Evolutionary conservation across 2,329 filamentous ascomycete genomes (phyloP).

Genomic region (Coleophoma cylindrospora): DNA sequence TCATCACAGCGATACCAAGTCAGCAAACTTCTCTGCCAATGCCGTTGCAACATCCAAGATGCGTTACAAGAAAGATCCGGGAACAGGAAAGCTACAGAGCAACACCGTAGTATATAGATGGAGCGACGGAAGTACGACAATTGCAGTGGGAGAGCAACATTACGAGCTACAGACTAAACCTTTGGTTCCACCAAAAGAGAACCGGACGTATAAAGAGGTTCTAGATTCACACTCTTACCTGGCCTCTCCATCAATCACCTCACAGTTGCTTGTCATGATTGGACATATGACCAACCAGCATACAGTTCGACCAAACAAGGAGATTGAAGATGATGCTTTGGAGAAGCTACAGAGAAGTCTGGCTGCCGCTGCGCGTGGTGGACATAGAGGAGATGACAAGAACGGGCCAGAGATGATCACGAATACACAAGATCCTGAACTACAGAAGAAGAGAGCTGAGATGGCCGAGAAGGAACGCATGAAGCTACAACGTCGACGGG

Average conservation of each 20-base stretch:
- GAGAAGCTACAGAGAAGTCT: conserved; percentile 63
- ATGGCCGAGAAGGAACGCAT: conserved; percentile 68
- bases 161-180: conserved; percentile 69
- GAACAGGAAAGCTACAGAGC: conserved; percentile 62
- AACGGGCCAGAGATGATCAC: conserved; percentile 62
- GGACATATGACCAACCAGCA: conserved; percentile 73
- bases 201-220: conserved; percentile 57
- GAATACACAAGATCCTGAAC: conserved; percentile 68
- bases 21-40: conserved; percentile 47
- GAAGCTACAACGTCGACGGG: conserved; percentile 59
- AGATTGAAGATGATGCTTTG: conserved; percentile 66
- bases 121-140: conserved; percentile 74
- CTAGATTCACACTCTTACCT: conserved; percentile 75
- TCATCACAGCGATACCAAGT: conserved; percentile 41
- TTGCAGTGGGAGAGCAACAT: conserved; percentile 71
- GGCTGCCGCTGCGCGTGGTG: conserved; percentile 55
- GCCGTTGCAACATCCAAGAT: conserved; percentile 59
- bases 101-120: conserved; percentile 72
- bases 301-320: conserved; percentile 61
- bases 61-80: conserved; percentile 63
- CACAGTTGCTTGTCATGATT: conserved; percentile 65
- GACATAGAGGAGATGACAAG: conserved; percentile 45
- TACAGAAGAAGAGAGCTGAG: conserved; percentile 70
- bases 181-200: conserved; percentile 52
- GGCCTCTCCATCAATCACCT: conserved; percentile 63